A percentile compares a stretch with the other conserved stretches of the same genome.
These are phyloP conservation scores for Spongospora subterranea DNA, from an alignment of 208 protist genomes.

Conservation along the genomic window DNA sequence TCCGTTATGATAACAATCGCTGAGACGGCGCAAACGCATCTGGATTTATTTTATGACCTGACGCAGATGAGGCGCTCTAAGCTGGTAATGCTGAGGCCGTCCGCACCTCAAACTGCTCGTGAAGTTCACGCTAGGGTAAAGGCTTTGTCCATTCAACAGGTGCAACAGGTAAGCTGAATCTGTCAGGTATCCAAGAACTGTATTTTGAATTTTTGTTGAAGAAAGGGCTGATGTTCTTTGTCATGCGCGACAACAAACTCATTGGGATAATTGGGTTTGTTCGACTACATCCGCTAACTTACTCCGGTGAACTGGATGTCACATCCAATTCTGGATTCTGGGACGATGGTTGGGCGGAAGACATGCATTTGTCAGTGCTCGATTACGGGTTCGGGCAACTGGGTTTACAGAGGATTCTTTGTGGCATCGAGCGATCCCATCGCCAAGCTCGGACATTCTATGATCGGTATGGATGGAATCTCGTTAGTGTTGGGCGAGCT, in stretches of 20 bases:
- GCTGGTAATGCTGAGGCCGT: neutral
- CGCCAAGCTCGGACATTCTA: slow-evolving; percentile 14
- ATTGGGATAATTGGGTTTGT: slow-evolving; percentile 16
- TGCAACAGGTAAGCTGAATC: neutral
- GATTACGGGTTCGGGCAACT: slow-evolving; percentile 32
- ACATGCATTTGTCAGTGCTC: slow-evolving; percentile 3
- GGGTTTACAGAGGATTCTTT: neutral
- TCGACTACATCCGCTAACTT: neutral
- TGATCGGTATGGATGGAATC: neutral
- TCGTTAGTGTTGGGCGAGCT: slow-evolving; percentile 15
- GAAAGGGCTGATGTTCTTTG: slow-evolving; percentile 45
- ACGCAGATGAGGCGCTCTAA: neutral
- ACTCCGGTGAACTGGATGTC: slow-evolving; percentile 34
- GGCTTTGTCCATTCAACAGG: neutral
- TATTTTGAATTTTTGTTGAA: neutral
- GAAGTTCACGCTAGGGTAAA: neutral
- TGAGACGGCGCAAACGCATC: neutral
- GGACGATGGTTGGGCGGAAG: slow-evolving; percentile 20
- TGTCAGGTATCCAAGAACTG: neutral
- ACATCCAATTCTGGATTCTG: neutral
- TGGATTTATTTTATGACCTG: neutral
- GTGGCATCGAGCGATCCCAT: slow-evolving; percentile 23
- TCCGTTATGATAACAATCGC: neutral
- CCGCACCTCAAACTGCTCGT: neutral
- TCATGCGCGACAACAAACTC: slow-evolving; percentile 9